Base-by-base conservation (phyloP, 768 basidiomycete species). In the Lentinus brumalis region DNA sequence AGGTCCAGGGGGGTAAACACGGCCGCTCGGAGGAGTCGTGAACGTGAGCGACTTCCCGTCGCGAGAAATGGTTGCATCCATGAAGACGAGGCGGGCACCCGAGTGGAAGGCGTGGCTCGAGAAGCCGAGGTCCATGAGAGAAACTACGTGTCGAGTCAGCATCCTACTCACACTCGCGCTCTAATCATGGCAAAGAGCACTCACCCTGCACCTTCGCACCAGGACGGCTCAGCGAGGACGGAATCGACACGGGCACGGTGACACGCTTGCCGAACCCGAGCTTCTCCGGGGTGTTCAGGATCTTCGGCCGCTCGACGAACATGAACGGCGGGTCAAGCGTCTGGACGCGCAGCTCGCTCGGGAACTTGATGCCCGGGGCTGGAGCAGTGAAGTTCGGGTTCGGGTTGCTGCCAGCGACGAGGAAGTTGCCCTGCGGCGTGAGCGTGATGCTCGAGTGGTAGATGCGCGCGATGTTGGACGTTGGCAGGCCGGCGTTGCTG, bases 261-360 rank as follows among this genome's bases (percentile, higher is more conserved):
- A 82, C 77, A 38, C 67, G 75, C 68, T 83, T 68, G 64, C 79
- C 78, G 71, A 84, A 85, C 12, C 70, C 67, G 16, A 90, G 66
- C 47, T 67, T 74, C 35, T 69, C 64, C 11, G 57, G 81, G 73
- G 9, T 65, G 38, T 39, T 53, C 9, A 70, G 49, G 40, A 88
- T 79, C 55, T 74, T 69, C 12, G 90, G 94, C 41, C 93, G 81
- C 16, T 79, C 68, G 63, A 74, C 75, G 21, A 73, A 70, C 85
- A 91, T 86, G 71, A 96, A 98, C 39, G 91, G 90, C 0, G 96
- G 96, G 61, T 80, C 81, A 66, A 96, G 80, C 81, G 88, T 87
- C 71, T 97, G 95, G 39, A 94, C 89, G 50, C 93, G 80, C 71
- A 96, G 96, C 72, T 96, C 92, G 21, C 93, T 94, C 35, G 87